Evolutionary conservation across 164 flowering plant species (phyloP).

Genomic region (Stephania yunnanensis): DNA sequence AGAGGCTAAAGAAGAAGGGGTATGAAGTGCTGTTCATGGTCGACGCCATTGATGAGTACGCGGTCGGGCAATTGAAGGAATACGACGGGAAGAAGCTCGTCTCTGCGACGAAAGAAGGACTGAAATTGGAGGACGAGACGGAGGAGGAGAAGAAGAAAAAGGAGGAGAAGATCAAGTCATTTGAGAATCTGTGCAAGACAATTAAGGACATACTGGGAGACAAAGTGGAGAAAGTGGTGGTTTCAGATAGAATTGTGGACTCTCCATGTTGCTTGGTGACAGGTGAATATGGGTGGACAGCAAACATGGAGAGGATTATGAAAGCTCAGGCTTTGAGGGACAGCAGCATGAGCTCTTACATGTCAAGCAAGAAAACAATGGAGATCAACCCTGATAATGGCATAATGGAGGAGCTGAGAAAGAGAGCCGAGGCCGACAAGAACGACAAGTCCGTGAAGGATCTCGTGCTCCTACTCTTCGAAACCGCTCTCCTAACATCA

Average conservation of each 20-base stretch:
- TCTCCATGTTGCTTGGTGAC: constrained; percentile 70
- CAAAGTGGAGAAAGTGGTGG: constrained; percentile 59
- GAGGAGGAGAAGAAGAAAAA: constrained; percentile 63
- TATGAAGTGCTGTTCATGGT: constrained; percentile 70
- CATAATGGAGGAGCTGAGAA: constrained; percentile 71
- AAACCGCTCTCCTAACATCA: constrained; percentile 64
- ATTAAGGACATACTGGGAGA: constrained; percentile 66
- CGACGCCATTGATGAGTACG: constrained; percentile 69
- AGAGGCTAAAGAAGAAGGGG: constrained; percentile 64
- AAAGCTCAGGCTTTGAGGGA: constrained; percentile 71
- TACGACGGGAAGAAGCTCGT: constrained; percentile 70
- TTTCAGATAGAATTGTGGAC: constrained; percentile 67
- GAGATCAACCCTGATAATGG: constrained; percentile 73
- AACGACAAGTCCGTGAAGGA: constrained; percentile 66
- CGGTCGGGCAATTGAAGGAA: constrained; percentile 63
- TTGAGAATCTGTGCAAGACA: constrained; percentile 57
- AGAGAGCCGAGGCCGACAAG: constrained; percentile 70
- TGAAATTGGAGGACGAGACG: constrained; percentile 59
- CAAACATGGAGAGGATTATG: constrained; percentile 78
- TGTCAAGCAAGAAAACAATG: constrained; percentile 82
- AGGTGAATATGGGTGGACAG: constrained; percentile 66
- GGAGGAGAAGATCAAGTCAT: constrained; percentile 60
- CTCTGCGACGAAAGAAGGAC: constrained; percentile 65
- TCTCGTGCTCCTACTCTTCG: constrained; percentile 48
- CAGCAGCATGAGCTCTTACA: constrained; percentile 63